Evolutionary conservation across 73 alveolate genomes (phyloP).

Genomic region (Paraurostyla sp.): DNA sequence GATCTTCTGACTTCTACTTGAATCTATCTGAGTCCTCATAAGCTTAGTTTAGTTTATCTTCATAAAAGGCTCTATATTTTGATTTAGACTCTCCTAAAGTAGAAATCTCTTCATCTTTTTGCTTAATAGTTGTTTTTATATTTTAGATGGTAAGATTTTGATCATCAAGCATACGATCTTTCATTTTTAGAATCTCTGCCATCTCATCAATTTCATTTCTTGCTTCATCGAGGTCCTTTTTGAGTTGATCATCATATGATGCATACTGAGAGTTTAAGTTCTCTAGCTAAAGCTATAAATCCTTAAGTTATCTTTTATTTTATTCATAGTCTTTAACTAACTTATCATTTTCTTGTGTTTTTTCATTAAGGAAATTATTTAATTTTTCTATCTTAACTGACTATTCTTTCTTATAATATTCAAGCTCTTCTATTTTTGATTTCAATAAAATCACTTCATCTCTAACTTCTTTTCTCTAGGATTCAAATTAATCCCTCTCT

Average conservation of each 20-base stretch:
- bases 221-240: conserved; percentile 58
- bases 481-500: conserved; percentile 32
- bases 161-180: conserved; percentile 78
- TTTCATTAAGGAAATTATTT: conserved; percentile 45
- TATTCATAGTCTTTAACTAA: conserved; percentile 32
- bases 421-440: conserved; percentile 52
- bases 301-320: conserved; percentile 23
- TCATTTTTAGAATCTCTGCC: conserved; percentile 52
- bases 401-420: conserved; percentile 59
- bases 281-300: conserved; percentile 50
- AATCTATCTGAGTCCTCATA: conserved; percentile 66
- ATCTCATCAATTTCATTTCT: conserved; percentile 56
- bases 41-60: conserved; percentile 68
- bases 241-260: conserved; percentile 3
- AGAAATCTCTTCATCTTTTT: conserved; percentile 66
- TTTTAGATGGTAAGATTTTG: conserved; percentile 58
- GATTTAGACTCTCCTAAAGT: conserved; percentile 36
- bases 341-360: conserved; percentile 60
- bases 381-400: conserved; percentile 7
- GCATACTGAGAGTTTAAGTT: not conserved
- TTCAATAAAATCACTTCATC: conserved; percentile 43
- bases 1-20: conserved; percentile 41
- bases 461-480: conserved; percentile 28
- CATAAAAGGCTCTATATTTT: conserved; percentile 52
- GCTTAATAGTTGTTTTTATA: conserved; percentile 22